Evolutionary conservation across 1,139 yeast genomes (phyloP).

Genomic region (Candida dubliniensis): DNA sequence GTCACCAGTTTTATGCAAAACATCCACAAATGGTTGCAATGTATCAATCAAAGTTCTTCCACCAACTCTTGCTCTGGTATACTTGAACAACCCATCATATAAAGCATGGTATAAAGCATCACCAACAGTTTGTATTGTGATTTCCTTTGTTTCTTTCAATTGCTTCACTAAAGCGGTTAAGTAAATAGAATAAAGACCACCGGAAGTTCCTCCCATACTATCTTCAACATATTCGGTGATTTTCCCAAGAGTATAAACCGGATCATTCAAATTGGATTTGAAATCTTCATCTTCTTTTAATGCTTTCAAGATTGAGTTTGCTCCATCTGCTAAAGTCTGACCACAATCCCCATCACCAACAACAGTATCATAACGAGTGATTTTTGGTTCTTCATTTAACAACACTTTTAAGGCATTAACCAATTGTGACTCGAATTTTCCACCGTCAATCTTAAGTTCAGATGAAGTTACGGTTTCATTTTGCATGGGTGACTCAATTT

Average conservation of each 20-base stretch:
- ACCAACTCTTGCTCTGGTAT: constrained; percentile 88
- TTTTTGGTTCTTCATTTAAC: constrained; percentile 67
- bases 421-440: constrained; percentile 37
- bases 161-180: constrained; percentile 47
- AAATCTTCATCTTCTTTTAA: constrained; percentile 40
- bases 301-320: constrained; percentile 63
- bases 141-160: constrained; percentile 31
- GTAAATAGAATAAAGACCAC: constrained; percentile 86
- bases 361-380: constrained; percentile 80
- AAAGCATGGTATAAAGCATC: constrained; percentile 36
- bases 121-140: constrained; percentile 33
- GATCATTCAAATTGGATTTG: constrained; percentile 32
- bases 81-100: constrained; percentile 54
- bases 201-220: constrained; percentile 96
- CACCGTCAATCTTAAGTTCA: constrained; percentile 43
- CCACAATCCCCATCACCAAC: constrained; percentile 99
- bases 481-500: constrained; percentile 35
- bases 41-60: constrained; percentile 90
- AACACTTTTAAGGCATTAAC: constrained; percentile 50
- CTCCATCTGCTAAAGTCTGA: constrained; percentile 82
- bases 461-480: constrained; percentile 27
- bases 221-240: constrained; percentile 79
- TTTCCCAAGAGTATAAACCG: constrained; percentile 46
- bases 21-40: constrained; percentile 78
- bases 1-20: constrained; percentile 48